Evolutionary conservation across 2,329 filamentous ascomycete genomes (phyloP).

Genomic region (Fusarium chuoi): DNA sequence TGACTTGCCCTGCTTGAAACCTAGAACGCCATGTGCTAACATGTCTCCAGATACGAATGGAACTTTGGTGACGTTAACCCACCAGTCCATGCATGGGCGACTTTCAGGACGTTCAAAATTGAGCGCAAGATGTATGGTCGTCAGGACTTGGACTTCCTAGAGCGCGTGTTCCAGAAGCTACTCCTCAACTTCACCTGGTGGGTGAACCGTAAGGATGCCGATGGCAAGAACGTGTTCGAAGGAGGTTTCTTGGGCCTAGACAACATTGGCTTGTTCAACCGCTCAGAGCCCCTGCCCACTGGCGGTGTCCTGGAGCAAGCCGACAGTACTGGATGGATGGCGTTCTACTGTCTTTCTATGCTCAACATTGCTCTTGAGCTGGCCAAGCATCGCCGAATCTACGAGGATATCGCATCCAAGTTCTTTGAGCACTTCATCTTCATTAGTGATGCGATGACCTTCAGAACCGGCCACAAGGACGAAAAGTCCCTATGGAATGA

Average conservation of each 20-base stretch:
- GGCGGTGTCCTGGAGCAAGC: slow-evolving; percentile 95
- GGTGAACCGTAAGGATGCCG: slow-evolving; percentile 95
- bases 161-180: slow-evolving; percentile 95
- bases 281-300: slow-evolving; percentile 92
- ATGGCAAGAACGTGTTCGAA: slow-evolving; percentile 97
- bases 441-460: slow-evolving; percentile 97
- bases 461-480: slow-evolving; percentile 73
- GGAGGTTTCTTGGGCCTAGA: slow-evolving; percentile 95
- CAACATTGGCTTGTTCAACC: slow-evolving; percentile 98
- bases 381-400: slow-evolving; percentile 92
- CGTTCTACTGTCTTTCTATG: slow-evolving; percentile 96
- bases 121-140: slow-evolving; percentile 96
- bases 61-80: slow-evolving; percentile 98
- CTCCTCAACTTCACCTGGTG: slow-evolving; percentile 99
- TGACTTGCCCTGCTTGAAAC: slow-evolving; percentile 9
- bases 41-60: slow-evolving; percentile 76
- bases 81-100: slow-evolving; percentile 95
- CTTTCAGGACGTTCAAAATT: slow-evolving; percentile 97
- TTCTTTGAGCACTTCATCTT: slow-evolving; percentile 99
- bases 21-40: slow-evolving; percentile 18
- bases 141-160: slow-evolving; percentile 93
- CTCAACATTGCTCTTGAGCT: slow-evolving; percentile 95
- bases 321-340: slow-evolving; percentile 99
- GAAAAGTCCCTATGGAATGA: slow-evolving; percentile 96
- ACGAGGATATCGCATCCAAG: slow-evolving; percentile 97